Evolutionary conservation across 2,329 filamentous ascomycete genomes (phyloP), one percentile per base, ranked within the genome.

Genomic region (Claviceps arundinis): DNA sequence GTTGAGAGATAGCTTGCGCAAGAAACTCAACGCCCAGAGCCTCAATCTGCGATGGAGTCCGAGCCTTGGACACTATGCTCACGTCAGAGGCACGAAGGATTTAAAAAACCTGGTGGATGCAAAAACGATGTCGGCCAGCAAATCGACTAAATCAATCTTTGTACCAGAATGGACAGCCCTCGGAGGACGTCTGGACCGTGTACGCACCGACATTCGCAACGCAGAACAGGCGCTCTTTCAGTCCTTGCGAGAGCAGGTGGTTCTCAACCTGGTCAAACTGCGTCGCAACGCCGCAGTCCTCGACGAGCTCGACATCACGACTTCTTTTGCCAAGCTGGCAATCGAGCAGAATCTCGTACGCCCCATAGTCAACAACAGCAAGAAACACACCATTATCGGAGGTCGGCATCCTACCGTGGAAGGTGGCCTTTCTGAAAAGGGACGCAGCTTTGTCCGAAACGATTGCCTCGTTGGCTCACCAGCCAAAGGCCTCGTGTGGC

Each of bases 401-500:
- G 93, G 93, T 16, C 80, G 93, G 26, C 93, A 98, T 69, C 87
- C 91, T 1, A 96, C 90, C 3, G 93, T 98, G 47, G 91, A 95
- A 66, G 77, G 84, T 11, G 88, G 89, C 0, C 74, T 98, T 2
- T 74, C 80, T 57, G 82, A 86, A 57, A 83, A 89, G 64, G 91
- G 91, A 1, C 81, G 89, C 34, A 81, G 72, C 11, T 97, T 97
- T 63, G 83, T 88, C 45, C 77, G 81, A 48, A 97, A 97, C 60
- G 87, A 96, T 69, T 95, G 89, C 66, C 74, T 86, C 40, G 76
- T 96, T 2, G 86, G 86, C n/a, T 81, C 69, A 67, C 78, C 56
- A 65, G 83, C 40, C 76, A 68, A 85, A 72, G 74, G 81, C 72
- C 60, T 75, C 73, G 51, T 87, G 69, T 72, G 84, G 83, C 61